These are phyloP conservation scores for Odonthalia washingtoniensis DNA, from an alignment of 31 red algal genomes.

Conservation along the genomic window DNA sequence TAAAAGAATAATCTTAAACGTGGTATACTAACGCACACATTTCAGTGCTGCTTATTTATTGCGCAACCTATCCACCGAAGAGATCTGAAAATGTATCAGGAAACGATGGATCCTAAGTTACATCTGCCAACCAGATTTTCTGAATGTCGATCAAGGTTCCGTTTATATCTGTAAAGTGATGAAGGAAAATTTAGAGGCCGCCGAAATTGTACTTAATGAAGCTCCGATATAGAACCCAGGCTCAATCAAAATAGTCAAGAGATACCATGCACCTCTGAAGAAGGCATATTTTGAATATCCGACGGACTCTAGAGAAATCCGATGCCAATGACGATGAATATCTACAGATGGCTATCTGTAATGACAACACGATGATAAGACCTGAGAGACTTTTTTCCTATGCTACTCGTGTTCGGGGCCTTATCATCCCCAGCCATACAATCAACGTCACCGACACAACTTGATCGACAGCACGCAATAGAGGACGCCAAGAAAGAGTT, in stretches of 20 bases:
- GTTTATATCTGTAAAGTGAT: no score
- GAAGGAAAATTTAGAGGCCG: no score
- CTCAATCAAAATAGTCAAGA: conserved; percentile 30
- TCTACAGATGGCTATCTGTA: conserved; percentile 30
- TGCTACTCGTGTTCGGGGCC: conserved; percentile 41
- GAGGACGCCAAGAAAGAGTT: conserved; percentile 33
- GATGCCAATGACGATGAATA: conserved; percentile 15
- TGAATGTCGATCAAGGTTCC: no score
- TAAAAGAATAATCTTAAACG: conserved; percentile 8
- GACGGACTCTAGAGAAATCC: neutral
- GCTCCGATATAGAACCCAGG: conserved; percentile 24
- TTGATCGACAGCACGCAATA: conserved; percentile 19
- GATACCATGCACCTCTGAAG: conserved; percentile 32
- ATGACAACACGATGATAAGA: conserved; percentile 18
- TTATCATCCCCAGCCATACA: neutral
- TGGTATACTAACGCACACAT: conserved; percentile 43
- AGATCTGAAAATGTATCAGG: conserved; percentile 21
- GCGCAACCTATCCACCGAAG: neutral
- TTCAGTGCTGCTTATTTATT: conserved; percentile 37
- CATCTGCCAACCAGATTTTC: no score
- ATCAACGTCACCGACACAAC: neutral
- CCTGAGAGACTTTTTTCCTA: conserved; percentile 37
- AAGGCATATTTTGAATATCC: conserved; percentile 18
- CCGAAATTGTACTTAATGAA: neutral
- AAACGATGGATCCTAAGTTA: conserved; percentile 38